phyloP scores from a whole-genome alignment of 1,284 basidiomycete species.

The Cystobasidiaceae sp. region DNA sequence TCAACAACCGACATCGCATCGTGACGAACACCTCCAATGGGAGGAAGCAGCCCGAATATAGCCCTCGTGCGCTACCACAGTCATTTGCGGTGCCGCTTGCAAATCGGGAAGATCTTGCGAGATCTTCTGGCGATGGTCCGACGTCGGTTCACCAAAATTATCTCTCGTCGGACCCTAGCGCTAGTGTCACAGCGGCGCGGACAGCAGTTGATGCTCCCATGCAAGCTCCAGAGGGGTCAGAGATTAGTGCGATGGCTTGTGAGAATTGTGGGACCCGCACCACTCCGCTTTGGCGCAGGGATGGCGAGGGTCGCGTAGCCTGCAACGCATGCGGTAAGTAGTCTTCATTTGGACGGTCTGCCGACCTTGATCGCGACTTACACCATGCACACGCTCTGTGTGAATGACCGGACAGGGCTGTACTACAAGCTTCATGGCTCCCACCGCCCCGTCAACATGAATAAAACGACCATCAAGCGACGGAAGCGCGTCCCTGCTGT shows the following conservation, averaged over 20 bases:
- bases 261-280: constrained; percentile 52
- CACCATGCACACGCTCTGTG: constrained; percentile 32
- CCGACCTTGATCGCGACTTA: constrained; percentile 39
- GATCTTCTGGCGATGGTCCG: not conserved
- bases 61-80: not conserved
- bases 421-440: constrained; percentile 98
- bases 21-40: not conserved
- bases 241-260: constrained; percentile 39
- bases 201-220: no score
- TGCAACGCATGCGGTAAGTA: constrained; percentile 82
- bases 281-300: constrained; percentile 86
- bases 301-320: constrained; percentile 81
- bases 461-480: constrained; percentile 97
- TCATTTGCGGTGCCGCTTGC: constrained; percentile 2
- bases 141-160: no score
- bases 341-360: constrained; percentile 42
- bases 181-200: no score
- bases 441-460: constrained; percentile 95
- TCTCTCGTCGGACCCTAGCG: no score
- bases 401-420: constrained; percentile 59
- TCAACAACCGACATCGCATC: constrained; percentile 60
- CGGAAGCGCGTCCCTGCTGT: constrained; percentile 77
- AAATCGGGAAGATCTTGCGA: not conserved
- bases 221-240: no score
- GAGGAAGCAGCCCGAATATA: not conserved